Base-by-base conservation (phyloP, 2,329 filamentous ascomycete species). In the Neoarthrinium moseri region DNA sequence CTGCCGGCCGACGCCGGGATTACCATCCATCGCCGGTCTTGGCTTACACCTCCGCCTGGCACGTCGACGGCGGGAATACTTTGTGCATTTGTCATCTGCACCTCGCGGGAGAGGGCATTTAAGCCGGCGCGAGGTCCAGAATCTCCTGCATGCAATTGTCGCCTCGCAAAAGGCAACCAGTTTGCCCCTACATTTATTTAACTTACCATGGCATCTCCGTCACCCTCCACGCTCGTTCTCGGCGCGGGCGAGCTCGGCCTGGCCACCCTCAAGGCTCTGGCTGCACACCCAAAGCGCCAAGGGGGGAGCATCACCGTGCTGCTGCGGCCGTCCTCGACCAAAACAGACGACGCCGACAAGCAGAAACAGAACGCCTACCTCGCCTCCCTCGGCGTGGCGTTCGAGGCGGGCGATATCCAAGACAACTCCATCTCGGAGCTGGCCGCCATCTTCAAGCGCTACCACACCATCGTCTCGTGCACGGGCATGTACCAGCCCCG, bases 201-300 rank as follows among this genome's bases (percentile, higher is more conserved):
- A n/a, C n/a, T n/a, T n/a, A n/a, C n/a, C n/a, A n/a, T n/a, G n/a
- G n/a, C n/a, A n/a, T n/a, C n/a, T n/a, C 39, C 43, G 15, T 7
- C 49, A 17, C 49, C 44, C 15, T 59, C 63, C 11, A 57, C 86
- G 46, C 79, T 87, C 40, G 69, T 87, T 41, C 66, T 88, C 47
- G 83, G 84, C 43, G 79, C 80, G n/a, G 84, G 83, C 47, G 83
- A 87, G 65, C 75, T 87, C 12, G 84, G 83, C 39, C 65, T 69
- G 4, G 70, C 77, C 13, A 68, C 87, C 47, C 65, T 86, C 13
- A 60, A 70, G 24, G 67, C 73, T 10, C 70, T 87, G 6, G 58
- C 67, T 12, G 39, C 52, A 0, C 77, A 84, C 51, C 70, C 75
- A 1, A 56, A 64, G 29, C 65, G 65, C 18, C 23, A 55, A n/a